These are phyloP conservation scores for Lepidopterella palustris DNA, from an alignment of 495 filamentous ascomycete species.

Conservation along the genomic window DNA sequence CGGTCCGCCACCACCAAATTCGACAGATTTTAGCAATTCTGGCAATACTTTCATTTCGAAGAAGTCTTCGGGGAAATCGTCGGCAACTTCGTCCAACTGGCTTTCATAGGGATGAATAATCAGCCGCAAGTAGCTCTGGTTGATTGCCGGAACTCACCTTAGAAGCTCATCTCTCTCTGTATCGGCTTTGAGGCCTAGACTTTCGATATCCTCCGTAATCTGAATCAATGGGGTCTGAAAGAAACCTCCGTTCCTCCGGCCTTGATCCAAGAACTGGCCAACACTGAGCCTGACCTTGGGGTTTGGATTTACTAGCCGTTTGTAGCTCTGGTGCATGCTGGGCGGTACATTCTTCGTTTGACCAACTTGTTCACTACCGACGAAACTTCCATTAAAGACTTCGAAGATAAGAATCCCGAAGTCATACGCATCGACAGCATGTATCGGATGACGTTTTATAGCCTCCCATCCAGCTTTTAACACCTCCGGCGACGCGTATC, in stretches of 20 bases:
- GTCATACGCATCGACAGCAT: constrained; percentile 78
- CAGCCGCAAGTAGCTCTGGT: constrained; percentile 5
- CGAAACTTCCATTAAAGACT: constrained; percentile 78
- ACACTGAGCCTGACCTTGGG: constrained; percentile 81
- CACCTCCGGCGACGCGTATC: constrained; percentile 81
- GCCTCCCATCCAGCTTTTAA: constrained; percentile 80
- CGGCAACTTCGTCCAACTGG: constrained; percentile 76
- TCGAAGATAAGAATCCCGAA: constrained; percentile 82
- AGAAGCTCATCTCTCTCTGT: constrained; percentile 80
- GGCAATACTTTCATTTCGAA: constrained; percentile 96
- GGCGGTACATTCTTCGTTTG: constrained; percentile 83
- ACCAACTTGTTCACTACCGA: constrained; percentile 64
- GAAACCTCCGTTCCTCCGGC: constrained; percentile 71
- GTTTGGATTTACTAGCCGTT: constrained; percentile 76
- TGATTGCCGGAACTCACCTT: constrained; percentile 46
- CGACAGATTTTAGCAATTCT: constrained; percentile 91
- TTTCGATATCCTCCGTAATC: constrained; percentile 85
- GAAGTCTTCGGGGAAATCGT: constrained; percentile 95
- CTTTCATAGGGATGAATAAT: constrained; percentile 40
- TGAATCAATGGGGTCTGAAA: constrained; percentile 90
- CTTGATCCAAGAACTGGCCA: constrained; percentile 83
- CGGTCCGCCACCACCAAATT: constrained; percentile 92
- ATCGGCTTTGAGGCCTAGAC: constrained; percentile 78
- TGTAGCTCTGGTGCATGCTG: constrained; percentile 82
- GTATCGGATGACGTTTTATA: constrained; percentile 73